Percentiles rank a stretch among this genome's conserved stretches.
Conservation (phyloP, 768 basidiomycete genomes). For the Punctularia strigosozonata region DNA sequence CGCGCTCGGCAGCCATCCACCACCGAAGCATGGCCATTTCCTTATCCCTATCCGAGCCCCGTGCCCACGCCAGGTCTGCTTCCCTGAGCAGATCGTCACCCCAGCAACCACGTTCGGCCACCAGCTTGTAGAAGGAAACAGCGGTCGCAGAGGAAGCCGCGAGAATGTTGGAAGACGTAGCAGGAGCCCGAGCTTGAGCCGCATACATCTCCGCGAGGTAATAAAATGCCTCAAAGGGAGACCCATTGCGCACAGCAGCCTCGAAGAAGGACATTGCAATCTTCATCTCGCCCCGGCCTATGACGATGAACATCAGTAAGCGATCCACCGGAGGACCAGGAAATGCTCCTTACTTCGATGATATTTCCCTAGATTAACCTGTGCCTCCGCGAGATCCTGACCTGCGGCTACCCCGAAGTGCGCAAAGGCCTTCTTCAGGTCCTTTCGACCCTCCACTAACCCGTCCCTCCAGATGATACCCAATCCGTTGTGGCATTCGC, state of each 20-base stretch:
- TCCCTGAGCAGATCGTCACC: slow-evolving; percentile 72
- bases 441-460: slow-evolving; percentile 51
- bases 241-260: slow-evolving; percentile 74
- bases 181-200: slow-evolving; percentile 32
- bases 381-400: slow-evolving; percentile 85
- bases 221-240: slow-evolving; percentile 91
- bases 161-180: slow-evolving; percentile 32
- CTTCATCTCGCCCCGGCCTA: slow-evolving; percentile 59
- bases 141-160: slow-evolving; percentile 81
- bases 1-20: slow-evolving; percentile 92
- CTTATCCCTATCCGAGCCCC: slow-evolving; percentile 57
- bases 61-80: slow-evolving; percentile 66
- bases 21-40: slow-evolving; percentile 85
- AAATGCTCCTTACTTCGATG: slow-evolving; percentile 38
- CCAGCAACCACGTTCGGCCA: slow-evolving; percentile 85
- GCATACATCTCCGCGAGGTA: slow-evolving; percentile 82
- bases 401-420: slow-evolving; percentile 74
- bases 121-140: slow-evolving; percentile 88
- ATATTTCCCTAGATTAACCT: slow-evolving; percentile 81
- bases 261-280: slow-evolving; percentile 71
- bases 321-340: slow-evolving; percentile 3
- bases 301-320: slow-evolving; percentile 3
- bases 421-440: slow-evolving; percentile 47
- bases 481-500: slow-evolving; percentile 81
- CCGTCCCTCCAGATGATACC: slow-evolving; percentile 93